Conservation (phyloP, 495 filamentous ascomycete genomes). For the Penicillium odoratum region DNA sequence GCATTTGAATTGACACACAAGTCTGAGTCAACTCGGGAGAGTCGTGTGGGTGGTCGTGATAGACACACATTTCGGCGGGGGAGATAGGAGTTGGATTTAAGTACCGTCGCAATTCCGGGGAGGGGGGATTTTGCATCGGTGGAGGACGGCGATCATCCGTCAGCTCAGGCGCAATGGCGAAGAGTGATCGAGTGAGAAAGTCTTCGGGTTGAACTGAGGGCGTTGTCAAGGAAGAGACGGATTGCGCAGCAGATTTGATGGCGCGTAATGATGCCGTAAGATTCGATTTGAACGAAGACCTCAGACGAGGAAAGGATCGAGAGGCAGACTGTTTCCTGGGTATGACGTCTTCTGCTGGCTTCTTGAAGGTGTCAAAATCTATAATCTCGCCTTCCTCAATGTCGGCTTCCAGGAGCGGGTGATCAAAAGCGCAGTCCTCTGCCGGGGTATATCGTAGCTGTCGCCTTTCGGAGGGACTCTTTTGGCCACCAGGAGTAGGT, state of each 20-base stretch:
- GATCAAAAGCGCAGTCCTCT: conserved; percentile 56
- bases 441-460: conserved; percentile 44
- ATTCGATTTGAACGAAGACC: conserved; percentile 81
- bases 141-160: conserved; percentile 87
- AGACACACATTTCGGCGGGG: conserved; percentile 64
- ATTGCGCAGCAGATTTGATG: conserved; percentile 79
- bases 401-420: conserved; percentile 53
- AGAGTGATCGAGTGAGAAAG: conserved; percentile 82
- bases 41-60: conserved; percentile 46
- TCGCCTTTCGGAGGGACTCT: conserved; percentile 41
- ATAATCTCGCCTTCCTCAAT: conserved; percentile 30
- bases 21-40: conserved; percentile 29
- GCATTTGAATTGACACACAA: conserved; percentile 83
- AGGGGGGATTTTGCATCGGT: conserved; percentile 71
- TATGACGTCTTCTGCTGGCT: conserved; percentile 19
- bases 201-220: conserved; percentile 80
- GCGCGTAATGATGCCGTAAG: conserved; percentile 88
- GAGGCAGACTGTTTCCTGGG: conserved; percentile 25
- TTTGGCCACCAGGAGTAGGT: conserved; percentile 37
- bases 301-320: conserved; percentile 40
- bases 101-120: conserved; percentile 86
- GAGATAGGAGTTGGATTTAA: conserved; percentile 78
- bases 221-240: conserved; percentile 73
- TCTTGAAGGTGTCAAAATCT: conserved; percentile 22
- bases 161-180: conserved; percentile 75